Evolutionary conservation across 2,329 filamentous ascomycete species (phyloP).

Genomic region (Neonectria neomacrospora): DNA sequence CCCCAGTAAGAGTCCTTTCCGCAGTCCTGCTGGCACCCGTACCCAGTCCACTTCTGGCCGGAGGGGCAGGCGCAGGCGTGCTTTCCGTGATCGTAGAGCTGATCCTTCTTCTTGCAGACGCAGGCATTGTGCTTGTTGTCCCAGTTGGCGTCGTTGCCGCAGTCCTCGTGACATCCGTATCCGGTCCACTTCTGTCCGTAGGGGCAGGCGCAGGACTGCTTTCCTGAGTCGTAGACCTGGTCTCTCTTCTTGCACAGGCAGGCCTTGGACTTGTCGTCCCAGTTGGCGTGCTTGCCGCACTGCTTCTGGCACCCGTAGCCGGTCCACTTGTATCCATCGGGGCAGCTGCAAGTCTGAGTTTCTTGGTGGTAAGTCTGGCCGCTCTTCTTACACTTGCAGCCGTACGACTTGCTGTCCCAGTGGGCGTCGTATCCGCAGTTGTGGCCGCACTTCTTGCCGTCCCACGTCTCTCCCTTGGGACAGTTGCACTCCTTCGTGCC

Average conservation of each 20-base stretch:
- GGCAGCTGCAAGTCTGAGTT: not conserved
- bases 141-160: not conserved
- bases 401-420: not conserved
- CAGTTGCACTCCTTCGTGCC: not conserved
- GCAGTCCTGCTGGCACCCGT: not conserved
- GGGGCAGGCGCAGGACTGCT: not conserved
- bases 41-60: not conserved
- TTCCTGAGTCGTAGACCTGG: not conserved
- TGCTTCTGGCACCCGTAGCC: not conserved
- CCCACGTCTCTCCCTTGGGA: not conserved
- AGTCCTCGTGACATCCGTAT: not conserved
- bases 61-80: not conserved
- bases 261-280: not conserved
- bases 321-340: not conserved
- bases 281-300: not conserved
- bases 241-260: not conserved
- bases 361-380: not conserved
- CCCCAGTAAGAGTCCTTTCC: not conserved
- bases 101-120: not conserved
- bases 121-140: not conserved
- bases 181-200: not conserved
- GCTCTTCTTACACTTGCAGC: not conserved
- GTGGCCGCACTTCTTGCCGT: not conserved
- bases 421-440: not conserved
- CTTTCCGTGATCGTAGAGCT: not conserved